Evolutionary conservation across 2,329 filamentous ascomycete genomes (phyloP).

Genomic region (Lasiodiplodia sp.): DNA sequence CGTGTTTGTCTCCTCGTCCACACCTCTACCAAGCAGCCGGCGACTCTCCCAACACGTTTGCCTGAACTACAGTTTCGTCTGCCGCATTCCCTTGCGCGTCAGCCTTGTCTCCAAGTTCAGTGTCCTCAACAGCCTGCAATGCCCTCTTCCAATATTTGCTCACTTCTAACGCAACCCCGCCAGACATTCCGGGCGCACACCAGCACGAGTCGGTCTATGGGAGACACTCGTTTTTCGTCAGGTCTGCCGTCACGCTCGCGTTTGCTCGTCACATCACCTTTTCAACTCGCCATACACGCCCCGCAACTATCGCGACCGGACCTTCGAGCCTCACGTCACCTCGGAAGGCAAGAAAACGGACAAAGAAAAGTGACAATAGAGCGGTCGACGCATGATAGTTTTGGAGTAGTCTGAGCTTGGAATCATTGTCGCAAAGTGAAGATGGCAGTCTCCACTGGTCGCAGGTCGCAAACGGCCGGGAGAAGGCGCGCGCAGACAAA

Average conservation of each 20-base stretch:
- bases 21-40: no score
- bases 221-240: background rate
- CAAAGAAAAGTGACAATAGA: background rate
- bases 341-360: background rate
- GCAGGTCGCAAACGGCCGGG: background rate
- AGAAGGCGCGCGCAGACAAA: background rate
- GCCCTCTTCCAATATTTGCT: no score
- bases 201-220: no score
- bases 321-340: background rate
- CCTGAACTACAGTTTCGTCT: no score
- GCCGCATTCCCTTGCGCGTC: no score
- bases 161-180: no score
- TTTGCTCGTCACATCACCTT: background rate
- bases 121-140: no score
- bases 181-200: no score
- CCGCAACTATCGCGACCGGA: background rate
- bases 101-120: no score
- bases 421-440: background rate
- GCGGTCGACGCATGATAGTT: background rate
- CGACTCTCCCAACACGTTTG: no score
- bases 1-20: no score
- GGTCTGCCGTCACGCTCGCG: background rate
- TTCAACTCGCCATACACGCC: background rate
- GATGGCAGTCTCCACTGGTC: background rate
- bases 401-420: background rate